phyloP scores from a whole-genome alignment of 306 rosid species.

The Inga laurina region DNA sequence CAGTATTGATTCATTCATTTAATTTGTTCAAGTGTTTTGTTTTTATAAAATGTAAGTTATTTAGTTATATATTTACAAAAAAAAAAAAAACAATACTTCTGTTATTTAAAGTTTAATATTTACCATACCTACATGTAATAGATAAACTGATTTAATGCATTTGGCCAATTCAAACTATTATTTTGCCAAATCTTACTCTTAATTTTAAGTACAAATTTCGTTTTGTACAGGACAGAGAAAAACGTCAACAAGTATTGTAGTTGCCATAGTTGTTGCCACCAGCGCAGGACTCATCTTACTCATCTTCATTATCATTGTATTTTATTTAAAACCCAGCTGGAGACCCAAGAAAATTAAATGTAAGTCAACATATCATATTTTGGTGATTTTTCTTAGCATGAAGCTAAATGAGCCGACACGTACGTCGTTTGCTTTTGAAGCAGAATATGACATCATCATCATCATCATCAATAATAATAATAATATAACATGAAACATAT shows the following conservation, averaged over 20 bases:
- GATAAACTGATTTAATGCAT: no score
- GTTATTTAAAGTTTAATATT: no score
- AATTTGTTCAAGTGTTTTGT: no score
- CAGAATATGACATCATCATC: not conserved
- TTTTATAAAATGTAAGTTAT: no score
- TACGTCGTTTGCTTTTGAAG: not conserved
- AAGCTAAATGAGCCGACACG: not conserved
- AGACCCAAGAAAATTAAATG: not conserved
- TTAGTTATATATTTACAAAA: no score
- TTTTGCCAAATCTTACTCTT: no score
- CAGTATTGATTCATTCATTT: no score
- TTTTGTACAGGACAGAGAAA: not conserved
- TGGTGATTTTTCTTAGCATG: not conserved
- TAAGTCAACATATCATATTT: not conserved
- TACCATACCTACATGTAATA: not conserved
- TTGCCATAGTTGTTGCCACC: not conserved
- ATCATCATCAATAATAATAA: no score
- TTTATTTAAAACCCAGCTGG: not conserved
- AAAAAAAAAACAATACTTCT: no score
- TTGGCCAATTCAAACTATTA: no score
- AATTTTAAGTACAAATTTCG: not conserved
- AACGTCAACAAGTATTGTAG: not conserved
- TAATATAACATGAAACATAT: no score
- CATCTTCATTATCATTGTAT: not conserved
- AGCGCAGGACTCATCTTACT: not conserved